Conservation (phyloP, 345 rosid species). For the Euphorbia tirucalli region DNA sequence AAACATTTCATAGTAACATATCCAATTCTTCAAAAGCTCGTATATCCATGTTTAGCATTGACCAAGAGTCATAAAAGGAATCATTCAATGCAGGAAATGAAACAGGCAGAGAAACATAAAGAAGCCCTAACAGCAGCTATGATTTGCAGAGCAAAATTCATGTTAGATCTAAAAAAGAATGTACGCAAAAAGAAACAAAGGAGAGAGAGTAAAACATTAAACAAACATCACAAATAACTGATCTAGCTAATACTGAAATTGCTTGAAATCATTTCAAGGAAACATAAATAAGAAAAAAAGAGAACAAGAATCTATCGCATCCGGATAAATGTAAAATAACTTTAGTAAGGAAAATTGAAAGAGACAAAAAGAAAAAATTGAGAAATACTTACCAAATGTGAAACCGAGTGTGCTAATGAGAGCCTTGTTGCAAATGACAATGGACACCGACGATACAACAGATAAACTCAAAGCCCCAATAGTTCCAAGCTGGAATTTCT, state of each 20-base stretch:
- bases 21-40: neutral
- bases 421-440: conserved; percentile 99
- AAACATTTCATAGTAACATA: neutral
- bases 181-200: neutral
- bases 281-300: neutral
- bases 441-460: conserved; percentile 98
- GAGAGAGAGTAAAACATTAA: neutral
- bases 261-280: neutral
- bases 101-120: neutral
- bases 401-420: conserved; percentile 97
- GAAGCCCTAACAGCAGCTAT: neutral
- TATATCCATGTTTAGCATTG: neutral
- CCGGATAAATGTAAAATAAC: conserved; percentile 1
- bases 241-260: neutral
- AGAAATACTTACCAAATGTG: conserved; percentile 61
- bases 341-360: neutral
- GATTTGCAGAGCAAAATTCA: neutral
- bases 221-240: neutral
- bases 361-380: neutral
- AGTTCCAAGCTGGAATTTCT: conserved; percentile 92
- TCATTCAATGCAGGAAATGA: neutral
- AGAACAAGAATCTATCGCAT: neutral
- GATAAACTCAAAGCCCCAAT: conserved; percentile 90
- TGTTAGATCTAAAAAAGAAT: conserved; percentile 5
- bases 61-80: neutral